Base-by-base conservation (phyloP, 345 rosid genomes). In the Pistacia integerrima region DNA sequence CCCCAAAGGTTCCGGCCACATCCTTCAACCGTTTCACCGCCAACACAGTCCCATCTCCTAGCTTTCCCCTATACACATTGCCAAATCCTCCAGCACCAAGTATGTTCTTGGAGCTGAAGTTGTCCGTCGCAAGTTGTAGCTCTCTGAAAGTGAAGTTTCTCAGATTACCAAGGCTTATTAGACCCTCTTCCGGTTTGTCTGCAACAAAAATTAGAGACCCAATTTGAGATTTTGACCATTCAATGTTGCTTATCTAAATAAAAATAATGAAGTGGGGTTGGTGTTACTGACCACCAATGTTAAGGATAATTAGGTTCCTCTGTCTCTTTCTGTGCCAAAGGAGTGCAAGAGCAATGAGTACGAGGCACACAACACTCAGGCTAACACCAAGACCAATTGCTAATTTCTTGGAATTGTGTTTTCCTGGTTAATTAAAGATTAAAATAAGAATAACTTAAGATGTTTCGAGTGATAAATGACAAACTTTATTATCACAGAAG, bases 11-110 rank as follows among this genome's bases (percentile, higher is more conserved):
- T 67, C 98, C 99, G 8, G 87, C 84, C 59, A 89, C 73, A 78
- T 91, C 97, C 83, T 95, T 95, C 11, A 93, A 80, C 73, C 98
- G 84, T 79, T 95, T 95, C 73, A 95, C 98, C 0, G 98, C 99
- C 80, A 93, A 89, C 83, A 82, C 18, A 0, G 90, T 86, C 55
- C 94, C 96, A 59, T 89, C 92, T 17, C 82, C 94, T 7, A 95
- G 87, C 87, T 87, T 93, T 58, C 98, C 99, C 87, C 82, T 88
- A 85, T 95, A 95, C 16, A 95, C 98, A 86, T 94, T 87, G 72
- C 98, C 98, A 72, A 94, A 94, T 46, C 98, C 98, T 69, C 98
- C 98, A 0, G 93, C 81, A 20, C 98, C 98, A 67, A 94, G 98
- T 70, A 94, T 91, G 80, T 83, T 84, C 84, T 89, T 93, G 64